Percentiles rank a stretch among this genome's conserved stretches.
Evolutionary conservation across 1,284 basidiomycete species (phyloP).

Genomic region (Porogramme epimiltina): DNA sequence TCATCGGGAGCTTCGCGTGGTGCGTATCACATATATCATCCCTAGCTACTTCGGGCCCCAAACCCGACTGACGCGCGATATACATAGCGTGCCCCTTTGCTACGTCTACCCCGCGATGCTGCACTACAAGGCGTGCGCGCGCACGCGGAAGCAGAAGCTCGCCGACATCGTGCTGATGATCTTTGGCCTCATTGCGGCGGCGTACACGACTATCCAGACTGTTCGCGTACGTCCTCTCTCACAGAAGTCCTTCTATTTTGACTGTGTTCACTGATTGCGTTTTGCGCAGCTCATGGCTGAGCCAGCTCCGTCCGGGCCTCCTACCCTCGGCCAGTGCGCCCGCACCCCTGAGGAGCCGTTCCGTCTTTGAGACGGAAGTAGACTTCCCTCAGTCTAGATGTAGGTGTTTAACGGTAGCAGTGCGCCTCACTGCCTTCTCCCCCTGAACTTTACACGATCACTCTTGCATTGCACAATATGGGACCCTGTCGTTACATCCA

Average conservation of each 20-base stretch:
- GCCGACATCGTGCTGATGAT: slow-evolving; percentile 79
- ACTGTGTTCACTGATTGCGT: background rate
- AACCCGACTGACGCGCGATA: background rate
- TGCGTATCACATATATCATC: slow-evolving; percentile 41
- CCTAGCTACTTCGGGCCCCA: background rate
- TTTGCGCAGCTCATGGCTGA: slow-evolving; percentile 39
- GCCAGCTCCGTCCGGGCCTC: slow-evolving; percentile 29
- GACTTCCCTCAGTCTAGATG: too few species aligned
- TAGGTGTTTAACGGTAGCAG: too few species aligned
- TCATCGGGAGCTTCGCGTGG: slow-evolving; percentile 96
- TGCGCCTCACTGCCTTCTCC: too few species aligned
- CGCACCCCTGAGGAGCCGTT: slow-evolving; percentile 16
- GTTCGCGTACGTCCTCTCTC: slow-evolving; percentile 56
- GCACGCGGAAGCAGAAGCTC: slow-evolving; percentile 68
- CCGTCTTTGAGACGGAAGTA: background rate
- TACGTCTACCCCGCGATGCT: slow-evolving; percentile 95
- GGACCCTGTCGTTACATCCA: too few species aligned
- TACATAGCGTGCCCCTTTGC: slow-evolving; percentile 74
- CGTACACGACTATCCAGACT: slow-evolving; percentile 86
- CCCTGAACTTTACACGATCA: too few species aligned
- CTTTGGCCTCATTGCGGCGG: slow-evolving; percentile 83
- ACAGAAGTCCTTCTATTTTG: slow-evolving; percentile 21
- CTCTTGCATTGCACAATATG: too few species aligned
- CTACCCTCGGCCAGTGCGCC: slow-evolving; percentile 31
- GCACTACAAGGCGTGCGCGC: slow-evolving; percentile 88